These are phyloP conservation scores for Penicillium paneum DNA, from an alignment of 2,329 filamentous ascomycete species.

Conservation along the genomic window DNA sequence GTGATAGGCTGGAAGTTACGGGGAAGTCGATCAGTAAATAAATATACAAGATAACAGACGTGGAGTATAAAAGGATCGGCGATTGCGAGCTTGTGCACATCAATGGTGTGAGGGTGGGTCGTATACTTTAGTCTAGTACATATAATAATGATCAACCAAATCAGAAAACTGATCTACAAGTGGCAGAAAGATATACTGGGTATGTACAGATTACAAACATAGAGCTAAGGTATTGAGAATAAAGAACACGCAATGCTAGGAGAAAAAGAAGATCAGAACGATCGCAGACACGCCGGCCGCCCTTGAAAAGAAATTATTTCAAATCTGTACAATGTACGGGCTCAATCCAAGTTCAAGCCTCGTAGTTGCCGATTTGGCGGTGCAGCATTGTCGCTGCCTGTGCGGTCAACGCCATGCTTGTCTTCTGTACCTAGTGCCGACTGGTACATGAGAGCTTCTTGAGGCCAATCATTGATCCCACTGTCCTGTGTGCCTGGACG, in stretches of 20 bases:
- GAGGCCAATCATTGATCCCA: conserved; percentile 38
- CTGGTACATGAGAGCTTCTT: conserved; percentile 43
- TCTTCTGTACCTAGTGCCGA: conserved; percentile 25
- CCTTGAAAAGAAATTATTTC: not conserved
- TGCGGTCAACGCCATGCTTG: conserved; percentile 18
- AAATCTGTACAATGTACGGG: not conserved
- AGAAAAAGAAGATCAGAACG: not conserved
- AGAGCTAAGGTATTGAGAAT: not conserved
- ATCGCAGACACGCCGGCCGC: not conserved
- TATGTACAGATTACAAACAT: not conserved
- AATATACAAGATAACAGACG: not conserved
- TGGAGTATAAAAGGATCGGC: not conserved
- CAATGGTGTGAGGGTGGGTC: not conserved
- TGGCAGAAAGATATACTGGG: not conserved
- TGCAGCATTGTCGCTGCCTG: conserved; percentile 21
- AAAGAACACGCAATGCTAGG: not conserved
- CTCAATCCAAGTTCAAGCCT: conserved; percentile 8
- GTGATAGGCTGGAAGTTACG: not conserved
- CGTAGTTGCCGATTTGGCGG: conserved; percentile 26
- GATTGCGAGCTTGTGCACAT: not conserved
- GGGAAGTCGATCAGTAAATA: not conserved
- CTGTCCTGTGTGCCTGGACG: conserved; percentile 25
- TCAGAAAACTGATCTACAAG: not conserved
- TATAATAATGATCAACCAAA: not conserved
- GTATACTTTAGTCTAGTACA: not conserved